Base-by-base conservation (phyloP, 140 eudicot species). In the Stevia rebaudiana region DNA sequence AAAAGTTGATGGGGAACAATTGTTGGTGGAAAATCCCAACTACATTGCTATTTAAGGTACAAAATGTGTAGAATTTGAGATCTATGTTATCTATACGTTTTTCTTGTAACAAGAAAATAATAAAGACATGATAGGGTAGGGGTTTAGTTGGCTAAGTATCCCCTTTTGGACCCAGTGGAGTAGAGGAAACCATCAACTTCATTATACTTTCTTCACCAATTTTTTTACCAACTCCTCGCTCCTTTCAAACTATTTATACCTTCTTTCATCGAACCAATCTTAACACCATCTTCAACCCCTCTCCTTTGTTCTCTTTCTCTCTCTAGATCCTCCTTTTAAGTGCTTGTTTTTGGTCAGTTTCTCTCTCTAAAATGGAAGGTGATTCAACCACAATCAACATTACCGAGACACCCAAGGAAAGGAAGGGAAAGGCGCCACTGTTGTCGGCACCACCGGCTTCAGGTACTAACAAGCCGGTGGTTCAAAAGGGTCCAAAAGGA, bases 341-440 rank as follows among this genome's bases (percentile, higher is more conserved):
- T 49, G 0, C 50, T 55, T 22, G n/a, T 15, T 49, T 42, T n/a
- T 16, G 3, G 16, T 53, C 71, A 4, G 41, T 25, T 42, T 57
- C 49, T 69, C 65, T 23, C 47, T 17, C 60, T 9, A 71, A 50
- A 49, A 77, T 77, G 82, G 82, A 77, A 58, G 74, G 74, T 6
- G 82, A 71, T 0, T 44, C 82, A 6, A 59, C 74, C 24, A 17
- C 70, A 11, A 16, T 77, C 74, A 58, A 77, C 55, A 25, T 77
- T 31, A 63, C 82, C 1, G 82, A 77, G 60, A 70, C 86, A 13
- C 78, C 78, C 41, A 78, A 75, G 68, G 84, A 78, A 59, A 68
- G 79, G 48, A 82, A 82, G 49, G 87, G 84, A 31, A 82, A 82
- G 79, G 87, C 84, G 0, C 87, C 87, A 5, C 84, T 82, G 24